Percentiles rank a stretch among this genome's conserved stretches.
Evolutionary conservation across 2,329 filamentous ascomycete species (phyloP).

Genomic region (Davidsoniella eucalypti): DNA sequence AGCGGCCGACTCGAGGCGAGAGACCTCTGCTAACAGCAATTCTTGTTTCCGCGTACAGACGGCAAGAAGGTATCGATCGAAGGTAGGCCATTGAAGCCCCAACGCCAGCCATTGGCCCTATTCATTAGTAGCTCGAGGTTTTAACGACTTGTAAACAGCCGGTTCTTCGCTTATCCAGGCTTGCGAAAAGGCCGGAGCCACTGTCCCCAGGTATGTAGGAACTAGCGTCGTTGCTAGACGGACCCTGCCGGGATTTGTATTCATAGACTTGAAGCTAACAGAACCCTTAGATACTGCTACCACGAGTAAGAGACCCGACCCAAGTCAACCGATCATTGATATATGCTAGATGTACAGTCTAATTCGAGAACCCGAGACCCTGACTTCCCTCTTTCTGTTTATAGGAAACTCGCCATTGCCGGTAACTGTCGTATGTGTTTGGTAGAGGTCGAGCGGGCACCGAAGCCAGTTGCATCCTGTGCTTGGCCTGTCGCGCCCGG

Average conservation of each 20-base stretch:
- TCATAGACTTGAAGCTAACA: slow-evolving; percentile 7
- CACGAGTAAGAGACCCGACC: slow-evolving; percentile 55
- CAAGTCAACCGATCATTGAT: slow-evolving; percentile 13
- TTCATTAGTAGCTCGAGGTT: neutral
- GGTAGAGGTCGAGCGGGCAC: slow-evolving; percentile 90
- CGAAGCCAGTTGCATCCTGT: slow-evolving; percentile 95
- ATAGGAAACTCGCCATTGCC: slow-evolving; percentile 91
- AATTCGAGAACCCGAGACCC: neutral
- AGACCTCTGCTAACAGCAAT: slow-evolving; percentile 19
- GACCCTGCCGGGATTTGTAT: slow-evolving; percentile 2
- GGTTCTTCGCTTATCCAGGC: slow-evolving; percentile 96
- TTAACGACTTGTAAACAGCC: slow-evolving; percentile 37
- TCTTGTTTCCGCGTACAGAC: slow-evolving; percentile 36
- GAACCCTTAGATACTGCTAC: slow-evolving; percentile 68
- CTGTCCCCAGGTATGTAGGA: slow-evolving; percentile 57
- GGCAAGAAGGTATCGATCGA: slow-evolving; percentile 97
- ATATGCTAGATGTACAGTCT: slow-evolving; percentile 3
- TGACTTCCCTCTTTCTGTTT: slow-evolving; percentile 13
- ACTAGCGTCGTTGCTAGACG: slow-evolving; percentile 3
- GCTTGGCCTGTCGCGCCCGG: slow-evolving; percentile 97
- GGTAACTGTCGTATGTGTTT: slow-evolving; percentile 99
- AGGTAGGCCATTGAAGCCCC: slow-evolving; percentile 39
- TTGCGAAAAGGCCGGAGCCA: slow-evolving; percentile 91
- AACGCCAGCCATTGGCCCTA: slow-evolving; percentile 13
- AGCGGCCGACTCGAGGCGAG: neutral